phyloP scores from a whole-genome alignment of 352 stramenopile genomes.

The Phytophthora gonapodyides region DNA sequence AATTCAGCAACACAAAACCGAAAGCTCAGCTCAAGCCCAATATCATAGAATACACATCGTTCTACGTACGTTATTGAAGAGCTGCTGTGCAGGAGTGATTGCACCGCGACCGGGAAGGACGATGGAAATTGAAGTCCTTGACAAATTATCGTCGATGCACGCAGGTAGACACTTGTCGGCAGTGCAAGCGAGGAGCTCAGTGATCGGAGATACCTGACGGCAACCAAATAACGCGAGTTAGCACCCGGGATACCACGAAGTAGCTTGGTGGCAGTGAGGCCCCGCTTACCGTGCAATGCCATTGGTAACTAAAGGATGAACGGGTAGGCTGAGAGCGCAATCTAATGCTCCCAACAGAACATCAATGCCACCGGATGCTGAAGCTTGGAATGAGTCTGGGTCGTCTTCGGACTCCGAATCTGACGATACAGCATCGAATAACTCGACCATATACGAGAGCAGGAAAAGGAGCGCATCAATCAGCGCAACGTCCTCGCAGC shows the following conservation, averaged over 20 bases:
- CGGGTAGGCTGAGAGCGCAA: slow-evolving; percentile 47
- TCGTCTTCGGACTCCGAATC: slow-evolving; percentile 66
- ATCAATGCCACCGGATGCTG: slow-evolving; percentile 50
- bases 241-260: not conserved
- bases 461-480: slow-evolving; percentile 76
- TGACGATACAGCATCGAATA: slow-evolving; percentile 84
- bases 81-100: slow-evolving; percentile 58
- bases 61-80: slow-evolving; percentile 54
- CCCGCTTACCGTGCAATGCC: slow-evolving; percentile 52
- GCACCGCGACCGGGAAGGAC: slow-evolving; percentile 47
- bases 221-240: slow-evolving; percentile 11
- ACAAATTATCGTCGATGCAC: slow-evolving; percentile 46
- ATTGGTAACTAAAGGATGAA: slow-evolving; percentile 63
- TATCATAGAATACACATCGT: not conserved
- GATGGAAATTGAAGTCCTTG: slow-evolving; percentile 53
- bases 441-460: slow-evolving; percentile 75
- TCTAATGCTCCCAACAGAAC: slow-evolving; percentile 60
- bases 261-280: not conserved
- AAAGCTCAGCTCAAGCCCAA: not conserved
- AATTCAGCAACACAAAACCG: slow-evolving; percentile 5
- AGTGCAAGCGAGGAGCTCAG: slow-evolving; percentile 60
- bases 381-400: slow-evolving; percentile 20
- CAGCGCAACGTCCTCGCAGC: slow-evolving; percentile 55
- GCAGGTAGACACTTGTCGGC: slow-evolving; percentile 50
- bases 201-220: slow-evolving; percentile 62